Base-by-base conservation (phyloP, 768 basidiomycete species). In the Auriscalpium orientale region DNA sequence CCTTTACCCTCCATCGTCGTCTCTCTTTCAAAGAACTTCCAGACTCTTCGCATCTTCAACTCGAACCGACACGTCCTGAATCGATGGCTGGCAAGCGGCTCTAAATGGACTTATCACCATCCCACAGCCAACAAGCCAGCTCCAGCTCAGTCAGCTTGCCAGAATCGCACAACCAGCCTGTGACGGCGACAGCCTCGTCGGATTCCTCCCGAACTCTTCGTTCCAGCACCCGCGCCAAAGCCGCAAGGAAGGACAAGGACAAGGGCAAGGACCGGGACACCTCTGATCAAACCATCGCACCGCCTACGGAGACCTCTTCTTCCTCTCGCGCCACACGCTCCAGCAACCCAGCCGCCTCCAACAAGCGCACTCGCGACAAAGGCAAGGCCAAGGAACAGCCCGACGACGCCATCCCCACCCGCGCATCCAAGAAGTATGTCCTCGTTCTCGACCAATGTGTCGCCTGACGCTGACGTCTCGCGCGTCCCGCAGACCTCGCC, bases 71-170 rank as follows among this genome's bases (percentile, higher is more conserved):
- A 43, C 40, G 40, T 43, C 40, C 13, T 13, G 40, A 43, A 43
- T 87, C 87, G 84, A 91, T 91, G 88, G 88, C 88, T 84, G 84
- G 81, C 82, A 72, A 84, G 79, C 83, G 80, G 76, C 77, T 82
- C 86, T 90, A 89, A 90, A 91, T 91, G 89, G 89, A 91, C 85
- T 82, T 86, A 82, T 80, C 81, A 87, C 81, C 79, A 75, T 73
- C 72, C 67, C 74, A 87, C 77, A 76, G 79, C 67, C 79, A 79
- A 78, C 81, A 84, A 81, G 83, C 83, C 62, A 75, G 72, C 80
- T 79, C 81, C 72, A 84, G 78, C 73, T 69, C 76, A 75, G 58
- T 50, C 55, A 56, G 34, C 52, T 46, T 54, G 50, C 53, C 55
- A 65, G 58, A 70, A 73, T 68, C 74, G 72, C 66, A 68, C 76